Base-by-base conservation (phyloP, 495 filamentous ascomycete genomes). In the Letharia lupina region DNA sequence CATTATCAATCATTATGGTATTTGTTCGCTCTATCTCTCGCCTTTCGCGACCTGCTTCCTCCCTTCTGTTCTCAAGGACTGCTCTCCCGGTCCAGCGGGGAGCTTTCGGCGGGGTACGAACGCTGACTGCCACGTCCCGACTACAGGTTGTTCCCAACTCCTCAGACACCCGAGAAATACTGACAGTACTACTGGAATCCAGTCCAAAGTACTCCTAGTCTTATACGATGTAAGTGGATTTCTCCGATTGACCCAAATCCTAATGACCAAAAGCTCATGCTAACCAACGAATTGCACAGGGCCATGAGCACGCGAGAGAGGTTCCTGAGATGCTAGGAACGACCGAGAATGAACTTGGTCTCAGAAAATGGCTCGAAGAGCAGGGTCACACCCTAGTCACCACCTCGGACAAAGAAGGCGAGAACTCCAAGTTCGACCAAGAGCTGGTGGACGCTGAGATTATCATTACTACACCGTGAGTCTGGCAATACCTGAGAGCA, bases 391-490 rank as follows among this genome's bases (percentile, higher is more conserved):
- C 89, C 40, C 84, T 98, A 61, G 87, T 98, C 65, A 98, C 93
- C 70, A 98, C 94, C 64, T 96, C 93, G 66, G 91, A 96, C 81
- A 98, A 98, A 83, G 94, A 96, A 69, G 90, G 93, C 66, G 87
- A 90, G 79, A 85, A 90, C 84, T 97, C 93, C 61, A 89, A 80
- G 67, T 97, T 98, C 75, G 94, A 98, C 78, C 83, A 91, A 80
- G 90, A 98, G 78, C 83, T 98, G 35, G 92, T 93, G 59, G 94
- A 98, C 75, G 91, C 94, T 65, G 94, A 98, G 77, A 84, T 98
- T 76, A 97, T 98, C 84, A 97, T 98, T 80, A 98, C 94, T 70
- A 98, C 94, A 61, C 94, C 93, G 91, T 96, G 81, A 72, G 90
- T 83, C 40, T 35, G 62, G 20, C 65, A 41, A 11, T 33, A 28